Percentiles rank a stretch among this genome's conserved stretches.
Conservation (phyloP, 768 basidiomycete species). For the Tubosaeta sp. region DNA sequence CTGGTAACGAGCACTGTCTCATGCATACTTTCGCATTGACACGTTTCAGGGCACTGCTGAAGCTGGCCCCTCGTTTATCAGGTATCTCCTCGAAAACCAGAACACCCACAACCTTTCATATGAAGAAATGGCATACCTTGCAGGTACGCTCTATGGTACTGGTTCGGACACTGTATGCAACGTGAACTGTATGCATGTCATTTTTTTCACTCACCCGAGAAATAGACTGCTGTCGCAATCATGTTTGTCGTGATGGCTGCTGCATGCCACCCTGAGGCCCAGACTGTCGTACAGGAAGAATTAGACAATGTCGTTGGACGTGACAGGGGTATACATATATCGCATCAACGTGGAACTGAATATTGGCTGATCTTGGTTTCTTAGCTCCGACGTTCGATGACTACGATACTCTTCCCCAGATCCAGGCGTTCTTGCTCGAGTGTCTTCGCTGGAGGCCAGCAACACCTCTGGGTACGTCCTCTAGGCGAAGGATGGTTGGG, state of each 20-base stretch:
- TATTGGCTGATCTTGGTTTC: not conserved
- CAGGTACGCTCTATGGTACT: slow-evolving; percentile 62
- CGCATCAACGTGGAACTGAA: not conserved
- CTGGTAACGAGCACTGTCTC: slow-evolving; percentile 33
- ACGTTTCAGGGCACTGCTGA: slow-evolving; percentile 17
- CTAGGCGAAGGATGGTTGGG: not conserved
- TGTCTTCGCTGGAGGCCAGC: slow-evolving; percentile 41
- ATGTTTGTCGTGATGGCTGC: slow-evolving; percentile 54
- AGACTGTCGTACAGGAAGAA: slow-evolving; percentile 48
- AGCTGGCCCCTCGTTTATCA: slow-evolving; percentile 45
- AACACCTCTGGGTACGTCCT: slow-evolving; percentile 25
- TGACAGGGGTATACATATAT: slow-evolving; percentile 23
- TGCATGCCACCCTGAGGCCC: slow-evolving; percentile 50
- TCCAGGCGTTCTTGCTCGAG: slow-evolving; percentile 40
- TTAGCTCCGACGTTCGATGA: slow-evolving; percentile 42
- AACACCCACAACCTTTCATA: slow-evolving; percentile 48
- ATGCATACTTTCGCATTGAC: not conserved
- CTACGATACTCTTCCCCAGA: slow-evolving; percentile 31
- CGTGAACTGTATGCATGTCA: not conserved
- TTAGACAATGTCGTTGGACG: slow-evolving; percentile 50
- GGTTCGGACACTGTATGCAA: slow-evolving; percentile 54
- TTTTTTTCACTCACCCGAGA: not conserved
- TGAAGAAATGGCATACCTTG: slow-evolving; percentile 58
- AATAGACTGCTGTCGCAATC: slow-evolving; percentile 51
- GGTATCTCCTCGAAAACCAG: slow-evolving; percentile 56